Evolutionary conservation across 2,329 filamentous ascomycete genomes (phyloP).

Genomic region (Aspergillus fumigatiaffinis): DNA sequence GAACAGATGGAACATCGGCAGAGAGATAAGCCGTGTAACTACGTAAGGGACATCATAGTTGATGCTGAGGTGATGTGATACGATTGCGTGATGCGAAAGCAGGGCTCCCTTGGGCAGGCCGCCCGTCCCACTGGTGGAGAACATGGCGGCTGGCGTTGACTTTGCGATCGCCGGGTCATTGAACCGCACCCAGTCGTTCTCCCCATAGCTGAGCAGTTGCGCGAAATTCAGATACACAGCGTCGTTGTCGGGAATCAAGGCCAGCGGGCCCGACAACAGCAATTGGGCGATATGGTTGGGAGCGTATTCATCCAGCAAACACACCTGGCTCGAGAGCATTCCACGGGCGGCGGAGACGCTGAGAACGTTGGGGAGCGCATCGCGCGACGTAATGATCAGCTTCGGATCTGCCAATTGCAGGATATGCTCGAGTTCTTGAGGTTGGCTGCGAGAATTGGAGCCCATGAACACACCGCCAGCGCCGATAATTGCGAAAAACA

Average conservation of each 20-base stretch:
- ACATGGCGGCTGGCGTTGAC: conserved; percentile 48
- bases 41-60: conserved; percentile 39
- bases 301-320: conserved; percentile 32
- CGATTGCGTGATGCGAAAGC: conserved; percentile 56
- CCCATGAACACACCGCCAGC: conserved; percentile 49
- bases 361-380: conserved; percentile 35
- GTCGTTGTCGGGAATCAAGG: conserved; percentile 13
- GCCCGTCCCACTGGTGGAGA: conserved; percentile 57
- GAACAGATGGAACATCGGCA: conserved; percentile 54
- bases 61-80: conserved; percentile 47
- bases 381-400: conserved; percentile 43
- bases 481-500: conserved; percentile 41
- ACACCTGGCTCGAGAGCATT: conserved; percentile 32
- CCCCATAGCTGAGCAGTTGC: conserved; percentile 42
- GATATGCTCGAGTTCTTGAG: conserved; percentile 46
- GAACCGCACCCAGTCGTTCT: conserved; percentile 48
- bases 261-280: conserved; percentile 22
- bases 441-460: conserved; percentile 48
- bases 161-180: conserved; percentile 40
- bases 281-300: conserved; percentile 28
- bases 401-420: conserved; percentile 43
- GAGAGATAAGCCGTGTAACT: conserved; percentile 45
- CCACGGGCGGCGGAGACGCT: conserved; percentile 30
- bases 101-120: conserved; percentile 59
- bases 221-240: conserved; percentile 23